These are phyloP conservation scores for Litsea cubeba DNA, from an alignment of 164 flowering plant species.

Conservation along the genomic window DNA sequence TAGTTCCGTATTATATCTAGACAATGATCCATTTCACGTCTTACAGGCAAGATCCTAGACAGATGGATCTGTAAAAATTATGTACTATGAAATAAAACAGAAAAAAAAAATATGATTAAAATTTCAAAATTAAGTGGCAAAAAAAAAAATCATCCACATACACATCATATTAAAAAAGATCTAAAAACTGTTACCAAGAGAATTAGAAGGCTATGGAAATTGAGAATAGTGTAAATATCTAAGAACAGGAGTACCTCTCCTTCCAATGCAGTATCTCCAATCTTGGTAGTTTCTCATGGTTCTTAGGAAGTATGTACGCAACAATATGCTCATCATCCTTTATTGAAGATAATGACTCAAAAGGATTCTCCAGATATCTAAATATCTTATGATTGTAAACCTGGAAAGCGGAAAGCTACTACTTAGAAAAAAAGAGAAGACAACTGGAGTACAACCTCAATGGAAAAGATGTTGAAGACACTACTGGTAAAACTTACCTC, in stretches of 20 bases:
- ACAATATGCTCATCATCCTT: conserved; percentile 87
- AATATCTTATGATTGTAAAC: conserved; percentile 63
- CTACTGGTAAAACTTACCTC: conserved; percentile 43
- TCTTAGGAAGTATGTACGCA: conserved; percentile 67
- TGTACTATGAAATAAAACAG: no score
- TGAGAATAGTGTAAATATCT: not conserved
- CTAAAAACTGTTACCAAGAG: no score
- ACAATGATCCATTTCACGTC: no score
- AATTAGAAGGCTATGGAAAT: no score
- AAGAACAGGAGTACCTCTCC: conserved; percentile 61
- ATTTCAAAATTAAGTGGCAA: no score
- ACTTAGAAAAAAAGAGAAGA: not conserved
- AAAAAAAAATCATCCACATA: no score
- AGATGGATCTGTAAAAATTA: no score
- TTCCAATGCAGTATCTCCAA: conserved; percentile 60
- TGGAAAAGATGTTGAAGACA: not conserved
- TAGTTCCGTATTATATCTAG: no score
- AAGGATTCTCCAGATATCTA: conserved; percentile 59
- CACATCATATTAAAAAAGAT: no score
- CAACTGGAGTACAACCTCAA: not conserved
- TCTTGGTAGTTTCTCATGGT: conserved; percentile 34
- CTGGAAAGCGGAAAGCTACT: conserved; percentile 28
- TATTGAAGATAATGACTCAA: conserved; percentile 49
- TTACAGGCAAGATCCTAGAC: no score
- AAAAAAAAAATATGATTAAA: no score